phyloP scores from a whole-genome alignment of 495 filamentous ascomycete genomes.

The Filosporella fistucella region DNA sequence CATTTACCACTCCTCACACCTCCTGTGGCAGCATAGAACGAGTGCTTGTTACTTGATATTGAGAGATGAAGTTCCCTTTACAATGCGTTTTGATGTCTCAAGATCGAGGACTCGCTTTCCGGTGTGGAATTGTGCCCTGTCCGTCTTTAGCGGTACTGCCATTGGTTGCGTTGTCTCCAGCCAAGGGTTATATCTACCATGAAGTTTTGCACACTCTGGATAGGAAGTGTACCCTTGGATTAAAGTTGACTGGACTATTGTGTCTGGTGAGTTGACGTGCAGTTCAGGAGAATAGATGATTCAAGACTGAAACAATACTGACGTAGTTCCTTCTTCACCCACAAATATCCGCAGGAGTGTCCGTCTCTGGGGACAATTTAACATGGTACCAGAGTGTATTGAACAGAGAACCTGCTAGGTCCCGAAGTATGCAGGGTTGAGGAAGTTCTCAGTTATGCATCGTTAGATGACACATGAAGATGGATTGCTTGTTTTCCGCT shows the following conservation, averaged over 20 bases:
- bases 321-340: conserved; percentile 38
- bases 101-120: conserved; percentile 10
- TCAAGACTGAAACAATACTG: conserved; percentile 31
- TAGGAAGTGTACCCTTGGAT: conserved; percentile 51
- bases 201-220: conserved; percentile 44
- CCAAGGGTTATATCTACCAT: conserved; percentile 35
- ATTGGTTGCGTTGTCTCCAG: conserved; percentile 36
- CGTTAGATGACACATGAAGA: too few species aligned
- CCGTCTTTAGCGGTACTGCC: conserved; percentile 31
- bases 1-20: conserved; percentile 42
- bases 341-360: background rate
- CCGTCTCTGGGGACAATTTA: background rate
- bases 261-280: conserved; percentile 40
- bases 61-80: conserved; percentile 28
- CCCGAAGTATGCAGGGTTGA: too few species aligned
- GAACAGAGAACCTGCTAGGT: too few species aligned
- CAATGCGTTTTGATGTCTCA: conserved; percentile 27
- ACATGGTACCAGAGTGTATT: conserved; percentile 1
- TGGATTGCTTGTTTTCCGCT: too few species aligned
- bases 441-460: too few species aligned
- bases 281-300: conserved; percentile 49
- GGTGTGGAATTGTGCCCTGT: conserved; percentile 22
- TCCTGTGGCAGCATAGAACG: conserved; percentile 23
- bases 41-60: conserved; percentile 32
- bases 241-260: conserved; percentile 31